Base-by-base conservation (phyloP, 73 alveolate genomes). In the Paramecium primaurelia region DNA sequence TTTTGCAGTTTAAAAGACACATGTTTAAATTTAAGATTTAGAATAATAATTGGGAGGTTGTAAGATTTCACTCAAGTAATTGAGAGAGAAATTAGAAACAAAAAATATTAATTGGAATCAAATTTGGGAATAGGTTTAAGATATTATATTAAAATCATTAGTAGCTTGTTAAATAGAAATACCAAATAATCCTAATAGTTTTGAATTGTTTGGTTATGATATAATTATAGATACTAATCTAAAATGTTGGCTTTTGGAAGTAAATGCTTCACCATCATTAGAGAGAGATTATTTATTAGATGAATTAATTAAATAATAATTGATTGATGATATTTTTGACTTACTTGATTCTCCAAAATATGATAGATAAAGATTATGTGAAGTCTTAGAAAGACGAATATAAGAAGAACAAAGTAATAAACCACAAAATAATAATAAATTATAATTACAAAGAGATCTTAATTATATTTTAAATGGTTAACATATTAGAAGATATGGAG, bases 171-270 rank as follows among this genome's bases (percentile, higher is more conserved):
- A 87, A 42, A 58, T 60, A 6, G 93, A 87, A 30, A 87, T 98
- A 28, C 98, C 98, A 4, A 94, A 96, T 93, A 97, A 97, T 88
- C 99, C 99, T 1, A 96, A 98, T 36, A 94, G 98, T 60, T 98
- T 98, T 94, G 99, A 98, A 94, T 95, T 98, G 92, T 98, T 93
- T 94, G 99, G 99, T 37, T 98, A 97, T 93, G 99, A 98, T 92
- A 96, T 98, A 18, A 96, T 98, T 60, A 96, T 97, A 14, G 99
- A 98, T 92, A 93, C 95, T 16, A 93, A 93, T 77, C 94, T 85
- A 49, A 97, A 97, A 69, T 95, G 98, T 86, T 97, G 99, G 99
- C 95, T 98, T 54, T 95, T 98, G 28, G 99, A 98, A 93, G 97
- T 98, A 12, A 98, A 98, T 92, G 96, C 99, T 11, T 96, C 99